Base-by-base conservation (phyloP, 805 yeast species). In the Pichia exigua region DNA sequence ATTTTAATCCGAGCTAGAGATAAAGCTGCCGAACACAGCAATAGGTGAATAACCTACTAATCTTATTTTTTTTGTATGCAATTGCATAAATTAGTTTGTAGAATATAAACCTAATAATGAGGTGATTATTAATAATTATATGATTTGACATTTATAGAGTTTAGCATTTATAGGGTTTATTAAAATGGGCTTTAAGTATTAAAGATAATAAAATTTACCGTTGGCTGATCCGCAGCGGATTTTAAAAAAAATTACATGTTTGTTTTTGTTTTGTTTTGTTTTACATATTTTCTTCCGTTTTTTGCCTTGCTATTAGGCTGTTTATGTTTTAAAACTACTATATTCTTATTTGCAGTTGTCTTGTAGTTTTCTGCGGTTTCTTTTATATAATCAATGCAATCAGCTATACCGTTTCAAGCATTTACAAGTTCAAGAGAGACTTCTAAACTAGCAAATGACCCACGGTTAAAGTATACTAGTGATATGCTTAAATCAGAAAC, bases 1-100 rank as follows among this genome's bases (percentile, higher is more conserved):
- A 46, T 58, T n/a, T 42, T 61, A 41, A 30, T 46, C 7, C 30
- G 47, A 40, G 35, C 41, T 21, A 42, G 42, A 48, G 46, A 43
- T 3, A 13, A 13, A 12, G 35, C 10, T 3, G 35, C 30, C 10
- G 13, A 28, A 9, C 5, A 28, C 10, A 12, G 3, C 30, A 28
- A 9, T 6, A 12, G 10, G 12, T 12, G 30, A 12, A 9, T 28
- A 28, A 28, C 12, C 13, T 28, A 28, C 10, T 28, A 12, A 28
- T 28, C 5, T 28, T 28, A 28, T 3, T 12, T 9, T n/a, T 28
- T 39, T 39, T 11, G 42, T n/a, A 20, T 20, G 24, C 13, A 10
- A 10, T 12, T 28, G 30, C 12, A 9, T 28, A 28, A 28, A 3
- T 28, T 28, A 12, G 13, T 32, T 32, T 32, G 15, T 13, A 32